These are phyloP conservation scores for Gracilaria domingensis DNA, from an alignment of 23 red algal species.

Conservation along the genomic window DNA sequence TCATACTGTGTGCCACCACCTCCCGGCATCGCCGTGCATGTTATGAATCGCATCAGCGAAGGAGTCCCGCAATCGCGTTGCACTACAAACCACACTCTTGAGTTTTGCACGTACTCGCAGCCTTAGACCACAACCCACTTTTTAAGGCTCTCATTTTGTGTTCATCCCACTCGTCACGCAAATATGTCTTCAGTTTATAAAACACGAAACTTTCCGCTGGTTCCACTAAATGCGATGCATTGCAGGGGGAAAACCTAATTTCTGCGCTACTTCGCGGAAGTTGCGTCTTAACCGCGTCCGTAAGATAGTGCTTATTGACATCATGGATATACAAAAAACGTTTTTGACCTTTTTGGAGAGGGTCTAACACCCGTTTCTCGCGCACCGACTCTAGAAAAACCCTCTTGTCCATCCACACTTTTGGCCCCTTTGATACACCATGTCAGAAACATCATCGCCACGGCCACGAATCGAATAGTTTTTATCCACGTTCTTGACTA, in stretches of 20 bases:
- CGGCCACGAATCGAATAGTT: constrained; percentile 19
- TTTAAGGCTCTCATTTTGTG: neutral
- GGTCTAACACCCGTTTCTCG: neutral
- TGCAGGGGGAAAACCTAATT: constrained; percentile 1
- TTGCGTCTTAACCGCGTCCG: neutral
- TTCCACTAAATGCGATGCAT: constrained; percentile 18
- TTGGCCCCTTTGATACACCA: constrained; percentile 12
- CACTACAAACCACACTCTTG: no score
- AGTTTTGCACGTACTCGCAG: no score
- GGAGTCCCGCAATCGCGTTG: no score
- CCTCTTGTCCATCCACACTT: constrained; percentile 28
- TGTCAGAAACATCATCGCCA: neutral
- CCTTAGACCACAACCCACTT: no score
- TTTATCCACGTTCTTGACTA: constrained; percentile 29
- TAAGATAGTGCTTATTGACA: constrained; percentile 26
- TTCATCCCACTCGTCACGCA: neutral
- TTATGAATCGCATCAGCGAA: no score
- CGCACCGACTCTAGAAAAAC: constrained; percentile 23
- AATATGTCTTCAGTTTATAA: neutral
- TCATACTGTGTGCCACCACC: no score
- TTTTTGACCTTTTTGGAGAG: neutral
- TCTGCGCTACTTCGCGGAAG: neutral
- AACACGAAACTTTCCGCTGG: neutral
- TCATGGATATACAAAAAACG: constrained; percentile 32
- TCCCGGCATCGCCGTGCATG: no score